Percentiles rank a stretch among this genome's conserved stretches.
phyloP scores from a whole-genome alignment of 108 stramenopile species.

The Cyclotella cryptica region DNA sequence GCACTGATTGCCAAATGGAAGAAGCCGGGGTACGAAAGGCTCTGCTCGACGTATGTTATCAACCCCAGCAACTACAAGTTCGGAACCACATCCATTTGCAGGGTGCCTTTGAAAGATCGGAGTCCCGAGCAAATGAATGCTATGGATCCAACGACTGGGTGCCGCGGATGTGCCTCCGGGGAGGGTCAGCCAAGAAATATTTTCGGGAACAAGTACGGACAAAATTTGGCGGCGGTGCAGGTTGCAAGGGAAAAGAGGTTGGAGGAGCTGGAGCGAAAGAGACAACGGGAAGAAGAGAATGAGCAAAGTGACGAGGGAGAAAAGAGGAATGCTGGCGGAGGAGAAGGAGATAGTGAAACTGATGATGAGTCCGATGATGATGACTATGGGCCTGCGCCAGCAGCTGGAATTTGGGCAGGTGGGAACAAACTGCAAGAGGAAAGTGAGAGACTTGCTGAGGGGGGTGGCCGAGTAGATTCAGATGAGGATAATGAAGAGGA shows the following conservation, averaged over 20 bases:
- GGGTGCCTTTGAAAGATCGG: conserved; percentile 89
- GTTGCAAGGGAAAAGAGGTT: conserved; percentile 83
- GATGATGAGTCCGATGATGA: conserved; percentile 75
- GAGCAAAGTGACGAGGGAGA: conserved; percentile 12
- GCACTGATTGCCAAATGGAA: conserved; percentile 99
- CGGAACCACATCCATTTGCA: conserved; percentile 97
- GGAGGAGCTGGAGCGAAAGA: conserved; percentile 60
- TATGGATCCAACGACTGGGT: conserved; percentile 95
- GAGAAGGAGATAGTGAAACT: conserved; percentile 63
- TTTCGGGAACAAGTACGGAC: conserved; percentile 99
- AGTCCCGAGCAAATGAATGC: conserved; percentile 69
- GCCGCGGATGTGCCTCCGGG: conserved; percentile 97
- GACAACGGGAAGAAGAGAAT: conserved; percentile 35
- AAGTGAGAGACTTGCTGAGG: conserved; percentile 62
- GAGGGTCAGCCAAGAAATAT: conserved; percentile 93
- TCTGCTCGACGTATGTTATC: conserved; percentile 99
- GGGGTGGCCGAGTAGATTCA: conserved; percentile 35
- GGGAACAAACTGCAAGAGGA: conserved; percentile 71
- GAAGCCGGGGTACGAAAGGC: conserved; percentile 98
- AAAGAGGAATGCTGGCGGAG: conserved; percentile 17
- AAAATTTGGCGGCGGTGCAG: conserved; percentile 98
- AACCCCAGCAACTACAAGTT: conserved; percentile 99
- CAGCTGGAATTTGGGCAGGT: conserved; percentile 84
- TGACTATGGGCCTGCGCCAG: conserved; percentile 86
- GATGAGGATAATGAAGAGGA: conserved; percentile 54